Conservation (phyloP, 306 rosid genomes). For the Dryas drummondii region DNA sequence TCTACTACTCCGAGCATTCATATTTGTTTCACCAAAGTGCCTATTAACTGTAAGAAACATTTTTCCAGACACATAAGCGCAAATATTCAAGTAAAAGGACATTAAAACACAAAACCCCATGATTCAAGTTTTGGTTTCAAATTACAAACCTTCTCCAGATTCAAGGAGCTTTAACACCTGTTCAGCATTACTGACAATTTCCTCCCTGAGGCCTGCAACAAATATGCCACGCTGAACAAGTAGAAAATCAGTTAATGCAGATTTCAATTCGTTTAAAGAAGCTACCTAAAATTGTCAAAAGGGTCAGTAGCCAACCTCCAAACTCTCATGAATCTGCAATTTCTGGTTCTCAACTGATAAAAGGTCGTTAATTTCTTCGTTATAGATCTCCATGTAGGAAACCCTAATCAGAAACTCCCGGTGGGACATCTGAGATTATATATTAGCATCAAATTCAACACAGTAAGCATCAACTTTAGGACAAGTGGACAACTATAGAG, state of each 20-base stretch:
- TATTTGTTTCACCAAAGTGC: constrained; percentile 96
- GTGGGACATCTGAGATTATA: constrained; percentile 51
- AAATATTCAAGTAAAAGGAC: constrained; percentile 3
- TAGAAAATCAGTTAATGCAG: constrained; percentile 19
- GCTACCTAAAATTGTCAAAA: neutral
- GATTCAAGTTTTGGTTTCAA: constrained; percentile 18
- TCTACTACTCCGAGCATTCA: constrained; percentile 93
- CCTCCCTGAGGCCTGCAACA: constrained; percentile 90
- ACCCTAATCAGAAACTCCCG: constrained; percentile 89
- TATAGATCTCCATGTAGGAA: constrained; percentile 94
- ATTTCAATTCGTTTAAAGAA: constrained; percentile 3
- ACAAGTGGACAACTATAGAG: neutral
- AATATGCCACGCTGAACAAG: constrained; percentile 76
- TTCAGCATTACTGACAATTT: constrained; percentile 76
- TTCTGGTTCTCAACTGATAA: constrained; percentile 82
- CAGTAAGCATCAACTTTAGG: constrained; percentile 8
- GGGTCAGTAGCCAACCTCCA: constrained; percentile 59
- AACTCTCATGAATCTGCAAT: constrained; percentile 92
- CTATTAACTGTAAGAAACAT: constrained; percentile 61
- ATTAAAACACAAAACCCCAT: constrained; percentile 7
- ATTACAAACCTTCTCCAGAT: constrained; percentile 78
- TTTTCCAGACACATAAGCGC: constrained; percentile 16
- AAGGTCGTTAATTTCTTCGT: constrained; percentile 92
- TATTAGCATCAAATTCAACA: constrained; percentile 18
- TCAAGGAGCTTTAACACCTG: constrained; percentile 76